phyloP scores from a whole-genome alignment of 2,329 filamentous ascomycete species.

The Biscogniauxia marginata region DNA sequence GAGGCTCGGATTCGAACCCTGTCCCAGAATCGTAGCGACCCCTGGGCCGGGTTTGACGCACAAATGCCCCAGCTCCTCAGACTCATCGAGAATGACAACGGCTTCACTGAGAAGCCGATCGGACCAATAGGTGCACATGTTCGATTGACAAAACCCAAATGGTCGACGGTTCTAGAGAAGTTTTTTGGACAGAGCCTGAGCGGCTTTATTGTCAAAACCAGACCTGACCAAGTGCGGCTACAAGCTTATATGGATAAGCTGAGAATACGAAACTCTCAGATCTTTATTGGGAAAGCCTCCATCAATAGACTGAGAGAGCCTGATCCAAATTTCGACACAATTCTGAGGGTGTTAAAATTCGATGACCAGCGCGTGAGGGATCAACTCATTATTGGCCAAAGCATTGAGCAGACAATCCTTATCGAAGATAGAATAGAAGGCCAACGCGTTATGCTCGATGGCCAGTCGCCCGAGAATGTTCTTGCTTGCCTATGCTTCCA shows the following conservation, averaged over 20 bases:
- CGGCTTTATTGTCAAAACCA: constrained; percentile 78
- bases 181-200: constrained; percentile 68
- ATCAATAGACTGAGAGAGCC: constrained; percentile 72
- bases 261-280: constrained; percentile 43
- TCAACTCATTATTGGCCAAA: constrained; percentile 77
- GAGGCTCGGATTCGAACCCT: constrained; percentile 52
- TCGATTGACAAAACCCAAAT: constrained; percentile 73
- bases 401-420: constrained; percentile 81
- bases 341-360: constrained; percentile 77
- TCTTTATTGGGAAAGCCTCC: constrained; percentile 62
- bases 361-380: constrained; percentile 76
- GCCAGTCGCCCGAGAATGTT: constrained; percentile 65
- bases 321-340: constrained; percentile 68
- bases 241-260: constrained; percentile 61
- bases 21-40: constrained; percentile 55
- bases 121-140: constrained; percentile 82
- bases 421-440: constrained; percentile 68
- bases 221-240: constrained; percentile 71
- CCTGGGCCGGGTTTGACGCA: constrained; percentile 62
- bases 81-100: constrained; percentile 66
- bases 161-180: constrained; percentile 80
- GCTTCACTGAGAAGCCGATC: constrained; percentile 71
- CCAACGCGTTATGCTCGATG: constrained; percentile 65
- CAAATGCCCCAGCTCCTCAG: constrained; percentile 63
- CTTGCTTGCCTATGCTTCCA: constrained; percentile 68